Base-by-base conservation (phyloP, 2,329 filamentous ascomycete genomes). In the Onygenales sp. region DNA sequence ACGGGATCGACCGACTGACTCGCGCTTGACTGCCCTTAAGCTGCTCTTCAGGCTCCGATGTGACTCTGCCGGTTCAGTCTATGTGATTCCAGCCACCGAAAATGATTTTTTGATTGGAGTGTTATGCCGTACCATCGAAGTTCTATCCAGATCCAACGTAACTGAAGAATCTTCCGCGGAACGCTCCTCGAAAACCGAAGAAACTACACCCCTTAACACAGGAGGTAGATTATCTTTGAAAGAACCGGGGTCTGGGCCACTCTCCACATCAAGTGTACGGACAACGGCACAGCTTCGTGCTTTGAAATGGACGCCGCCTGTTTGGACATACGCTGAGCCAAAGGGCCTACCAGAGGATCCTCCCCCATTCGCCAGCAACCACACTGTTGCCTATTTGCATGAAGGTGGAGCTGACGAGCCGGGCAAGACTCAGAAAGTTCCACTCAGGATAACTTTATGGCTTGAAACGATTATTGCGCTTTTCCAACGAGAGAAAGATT, bases 1-100 rank as follows among this genome's bases (percentile, higher is more conserved):
- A 13, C 76, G 75, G 32, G 73, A 77, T 35, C 82, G 79, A 56
- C 85, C 86, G 55, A 74, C 78, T 6, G 84, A 88, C 68, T 84
- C 86, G 50, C 84, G 87, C 6, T 72, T 93, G 31, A 84, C 83
- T 10, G 84, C 85, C 2, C 81, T 91, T 75, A 89, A 88, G 62
- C 71, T 92, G 43, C 74, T 96, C 2, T 92, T 94, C 65, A 83
- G 91, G 43, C 73, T 96, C 33, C 82, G 91, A 55, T 89, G 89
- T 21, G 89, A 95, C 68, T 89, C 86, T 66, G 82, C 86, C 8
- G 82, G 91, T 59, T 80, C 84, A 44, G 79, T 96, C 3, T 89
- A 86, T 54, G 74, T 95, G 51, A 83, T 83, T 7, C 72, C 80
- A 36, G 79, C 82, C 33, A 82, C 85, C 1, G 89, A 95, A 65